A percentile compares a stretch with the other conserved stretches of the same genome.
Evolutionary conservation across 176 grass and related monocot genomes (phyloP).

Genomic region (Alopecurus myosuroides): DNA sequence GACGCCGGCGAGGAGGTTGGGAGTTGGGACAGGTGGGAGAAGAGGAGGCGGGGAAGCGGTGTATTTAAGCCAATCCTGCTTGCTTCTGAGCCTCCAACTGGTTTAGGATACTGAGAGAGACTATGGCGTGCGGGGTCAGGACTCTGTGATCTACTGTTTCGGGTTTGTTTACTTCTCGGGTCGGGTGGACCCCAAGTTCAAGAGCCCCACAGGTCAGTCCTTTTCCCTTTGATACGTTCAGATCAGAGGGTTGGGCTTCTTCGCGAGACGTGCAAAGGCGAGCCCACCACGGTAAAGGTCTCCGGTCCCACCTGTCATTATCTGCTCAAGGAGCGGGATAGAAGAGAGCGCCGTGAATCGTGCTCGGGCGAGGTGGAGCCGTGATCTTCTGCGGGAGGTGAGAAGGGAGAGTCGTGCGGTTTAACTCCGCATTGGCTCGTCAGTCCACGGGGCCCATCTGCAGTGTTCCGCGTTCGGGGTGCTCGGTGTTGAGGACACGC

Average conservation of each 20-base stretch:
- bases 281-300: not conserved
- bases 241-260: no score
- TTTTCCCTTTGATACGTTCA: no score
- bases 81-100: not conserved
- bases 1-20: not conserved
- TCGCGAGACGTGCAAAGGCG: not conserved
- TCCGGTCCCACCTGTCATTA: not conserved
- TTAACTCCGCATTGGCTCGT: not conserved
- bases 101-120: not conserved
- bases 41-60: no score
- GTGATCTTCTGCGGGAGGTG: not conserved
- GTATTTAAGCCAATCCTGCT: not conserved
- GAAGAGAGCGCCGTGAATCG: not conserved
- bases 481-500: not conserved
- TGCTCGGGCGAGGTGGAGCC: not conserved
- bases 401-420: not conserved
- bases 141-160: not conserved
- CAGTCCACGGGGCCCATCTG: not conserved
- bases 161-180: not conserved
- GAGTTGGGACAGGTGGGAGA: not conserved
- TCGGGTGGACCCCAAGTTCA: no score
- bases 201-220: no score
- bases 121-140: not conserved
- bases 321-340: not conserved
- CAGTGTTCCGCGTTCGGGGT: not conserved